These are phyloP conservation scores for Heliamphora exappendiculata DNA, from an alignment of 148 eudicot species.

Conservation along the genomic window DNA sequence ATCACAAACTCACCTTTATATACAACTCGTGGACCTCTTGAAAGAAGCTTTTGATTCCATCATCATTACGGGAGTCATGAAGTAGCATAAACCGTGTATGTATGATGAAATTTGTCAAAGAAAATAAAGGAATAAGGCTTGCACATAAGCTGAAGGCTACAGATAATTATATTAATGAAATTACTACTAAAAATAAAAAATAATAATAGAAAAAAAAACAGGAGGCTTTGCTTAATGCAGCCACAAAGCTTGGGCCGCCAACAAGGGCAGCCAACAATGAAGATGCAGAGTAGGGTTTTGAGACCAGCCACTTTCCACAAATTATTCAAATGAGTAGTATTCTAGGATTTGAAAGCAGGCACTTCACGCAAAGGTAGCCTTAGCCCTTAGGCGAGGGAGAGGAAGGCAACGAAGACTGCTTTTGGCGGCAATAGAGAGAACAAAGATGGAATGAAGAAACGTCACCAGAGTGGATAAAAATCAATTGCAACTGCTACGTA, in stretches of 20 bases:
- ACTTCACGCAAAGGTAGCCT: background rate
- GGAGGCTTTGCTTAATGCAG: background rate
- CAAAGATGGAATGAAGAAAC: too few relatives aligned
- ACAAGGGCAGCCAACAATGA: background rate
- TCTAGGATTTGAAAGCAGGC: background rate
- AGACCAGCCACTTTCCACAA: background rate
- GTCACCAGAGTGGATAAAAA: too few relatives aligned
- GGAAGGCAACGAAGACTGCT: too few relatives aligned
- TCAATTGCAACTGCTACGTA: too few relatives aligned
- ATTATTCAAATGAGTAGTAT: background rate
- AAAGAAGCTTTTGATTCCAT: constrained; percentile 94
- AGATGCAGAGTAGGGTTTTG: background rate
- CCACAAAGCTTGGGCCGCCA: background rate
- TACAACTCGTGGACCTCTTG: constrained; percentile 97
- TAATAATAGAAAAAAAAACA: background rate
- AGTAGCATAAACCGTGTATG: constrained; percentile 94
- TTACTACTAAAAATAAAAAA: background rate
- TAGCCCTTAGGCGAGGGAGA: too few relatives aligned
- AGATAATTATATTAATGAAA: background rate
- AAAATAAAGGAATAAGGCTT: constrained; percentile 13
- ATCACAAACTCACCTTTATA: constrained; percentile 54
- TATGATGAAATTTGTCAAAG: constrained; percentile 42
- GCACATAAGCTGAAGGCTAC: background rate
- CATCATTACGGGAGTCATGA: constrained; percentile 92
- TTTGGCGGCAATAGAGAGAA: too few relatives aligned